These are phyloP conservation scores for Starmerella riodocensis DNA, from an alignment of 805 yeast genomes.

Conservation along the genomic window DNA sequence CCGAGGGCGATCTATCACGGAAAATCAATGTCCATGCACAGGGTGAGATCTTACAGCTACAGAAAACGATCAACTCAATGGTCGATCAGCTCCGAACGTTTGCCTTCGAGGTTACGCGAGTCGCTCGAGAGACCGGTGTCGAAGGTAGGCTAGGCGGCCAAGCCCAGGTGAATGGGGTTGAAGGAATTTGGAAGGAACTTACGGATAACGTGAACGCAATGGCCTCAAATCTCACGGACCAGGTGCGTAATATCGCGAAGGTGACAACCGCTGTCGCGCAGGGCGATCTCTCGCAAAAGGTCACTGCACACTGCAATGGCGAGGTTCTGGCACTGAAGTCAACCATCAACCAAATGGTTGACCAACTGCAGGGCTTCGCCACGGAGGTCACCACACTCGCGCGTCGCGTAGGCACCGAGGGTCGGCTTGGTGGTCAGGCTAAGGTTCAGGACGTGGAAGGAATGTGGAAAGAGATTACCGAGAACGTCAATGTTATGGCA, in stretches of 20 bases:
- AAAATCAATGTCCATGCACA: slow-evolving; percentile 84
- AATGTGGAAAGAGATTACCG: slow-evolving; percentile 73
- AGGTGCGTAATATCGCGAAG: slow-evolving; percentile 75
- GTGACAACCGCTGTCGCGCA: slow-evolving; percentile 81
- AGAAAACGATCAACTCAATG: slow-evolving; percentile 78
- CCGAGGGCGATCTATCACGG: slow-evolving; percentile 68
- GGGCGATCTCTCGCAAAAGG: slow-evolving; percentile 69
- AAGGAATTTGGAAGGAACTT: slow-evolving; percentile 78
- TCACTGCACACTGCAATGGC: slow-evolving; percentile 75
- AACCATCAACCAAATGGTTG: slow-evolving; percentile 82
- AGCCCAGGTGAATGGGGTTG: slow-evolving; percentile 63
- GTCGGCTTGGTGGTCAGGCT: slow-evolving; percentile 81
- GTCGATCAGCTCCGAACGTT: slow-evolving; percentile 73
- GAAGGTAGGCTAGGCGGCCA: slow-evolving; percentile 83
- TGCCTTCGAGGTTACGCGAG: slow-evolving; percentile 76
- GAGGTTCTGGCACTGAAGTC: slow-evolving; percentile 67
- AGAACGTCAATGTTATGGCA: slow-evolving; percentile 82
- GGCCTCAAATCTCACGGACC: slow-evolving; percentile 79
- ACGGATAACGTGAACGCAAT: slow-evolving; percentile 81
- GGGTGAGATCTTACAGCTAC: slow-evolving; percentile 75
- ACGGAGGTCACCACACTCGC: slow-evolving; percentile 78
- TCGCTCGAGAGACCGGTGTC: slow-evolving; percentile 81
- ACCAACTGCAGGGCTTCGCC: slow-evolving; percentile 66
- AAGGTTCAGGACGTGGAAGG: slow-evolving; percentile 70
- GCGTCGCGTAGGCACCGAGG: slow-evolving; percentile 79